Evolutionary conservation across 257 asterid species (phyloP).

Genomic region (Marsdenia floribunda): DNA sequence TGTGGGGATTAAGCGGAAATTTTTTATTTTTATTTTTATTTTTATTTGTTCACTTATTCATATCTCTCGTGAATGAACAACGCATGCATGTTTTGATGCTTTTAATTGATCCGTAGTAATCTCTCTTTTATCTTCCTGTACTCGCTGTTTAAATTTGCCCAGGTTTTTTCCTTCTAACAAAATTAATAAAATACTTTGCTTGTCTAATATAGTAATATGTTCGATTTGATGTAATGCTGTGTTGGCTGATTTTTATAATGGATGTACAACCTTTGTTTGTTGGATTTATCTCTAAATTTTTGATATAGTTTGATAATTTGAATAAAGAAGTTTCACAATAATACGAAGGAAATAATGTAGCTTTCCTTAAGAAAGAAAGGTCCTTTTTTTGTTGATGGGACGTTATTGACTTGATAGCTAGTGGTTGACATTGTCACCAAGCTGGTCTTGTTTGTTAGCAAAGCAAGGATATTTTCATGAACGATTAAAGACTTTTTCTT

Average conservation of each 20-base stretch:
- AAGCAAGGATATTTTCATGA: neutral
- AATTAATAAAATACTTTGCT: neutral
- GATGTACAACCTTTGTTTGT: neutral
- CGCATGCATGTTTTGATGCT: neutral
- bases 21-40: neutral
- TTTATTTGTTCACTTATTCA: too few relatives aligned
- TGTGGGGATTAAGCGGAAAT: neutral
- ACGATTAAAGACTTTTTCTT: neutral
- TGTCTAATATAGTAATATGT: neutral
- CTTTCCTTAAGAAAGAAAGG: neutral
- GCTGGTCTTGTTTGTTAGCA: neutral
- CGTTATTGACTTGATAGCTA: neutral
- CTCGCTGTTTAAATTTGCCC: neutral
- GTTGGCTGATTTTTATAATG: neutral
- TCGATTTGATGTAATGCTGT: neutral
- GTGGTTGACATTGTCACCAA: conserved; percentile 1
- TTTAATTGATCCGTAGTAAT: neutral
- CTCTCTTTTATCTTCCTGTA: neutral
- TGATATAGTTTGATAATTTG: neutral
- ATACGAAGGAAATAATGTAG: neutral
- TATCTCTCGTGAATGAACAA: neutral
- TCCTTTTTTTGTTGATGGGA: neutral
- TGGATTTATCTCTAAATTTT: neutral
- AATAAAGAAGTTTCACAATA: neutral
- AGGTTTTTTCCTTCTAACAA: neutral